Base-by-base conservation (phyloP, 139 green algal species). In the Spirogloea muscicola region DNA sequence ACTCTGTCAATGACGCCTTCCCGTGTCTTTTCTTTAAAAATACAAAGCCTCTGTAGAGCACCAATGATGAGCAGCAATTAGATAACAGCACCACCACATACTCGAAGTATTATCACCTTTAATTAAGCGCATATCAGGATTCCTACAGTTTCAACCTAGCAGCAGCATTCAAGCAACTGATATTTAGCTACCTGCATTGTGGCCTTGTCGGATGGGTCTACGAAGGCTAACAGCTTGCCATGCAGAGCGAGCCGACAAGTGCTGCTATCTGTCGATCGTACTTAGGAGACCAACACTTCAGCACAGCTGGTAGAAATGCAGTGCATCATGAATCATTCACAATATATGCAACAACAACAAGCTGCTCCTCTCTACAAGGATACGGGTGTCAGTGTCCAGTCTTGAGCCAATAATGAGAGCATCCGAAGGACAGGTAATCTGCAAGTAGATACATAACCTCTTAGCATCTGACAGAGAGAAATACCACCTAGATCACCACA, bases 201-300 rank as follows among this genome's bases (percentile, higher is more conserved):
- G 37, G 13, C 25, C 49, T 79, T 77, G 31, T 80, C 38, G 16
- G 7, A 41, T 1, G 58, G 49, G 29, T 74, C 43, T 1, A 86
- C 7, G n/a, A 37, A 10, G 31, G 40, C 10, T 2, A 85, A 16
- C 5, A 86, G 48, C 6, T 61, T n/a, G 0, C 93, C 93, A 74
- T 94, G 89, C 65, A 97, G 95, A 0, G 91, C 93, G 4, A 98
- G 75, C 33, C 93, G 82, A 79, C 93, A 98, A 0, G 84, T 79
- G 63, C 78, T 36, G 87, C 72, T 0, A 77, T 76, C n/a, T 89
- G 67, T 1, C 86, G 72, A 70, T 93, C 88, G 18, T 29, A 18
- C 0, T 27, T 4, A 60, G 9, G 13, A 2, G n/a, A 31, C 1
- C n/a, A n/a, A n/a, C n/a, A n/a, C n/a, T n/a, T n/a, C n/a, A n/a